Percentiles rank a stretch among this genome's conserved stretches.
Conservation (phyloP, 768 basidiomycete genomes). For the Cyclocybe cylindracea region DNA sequence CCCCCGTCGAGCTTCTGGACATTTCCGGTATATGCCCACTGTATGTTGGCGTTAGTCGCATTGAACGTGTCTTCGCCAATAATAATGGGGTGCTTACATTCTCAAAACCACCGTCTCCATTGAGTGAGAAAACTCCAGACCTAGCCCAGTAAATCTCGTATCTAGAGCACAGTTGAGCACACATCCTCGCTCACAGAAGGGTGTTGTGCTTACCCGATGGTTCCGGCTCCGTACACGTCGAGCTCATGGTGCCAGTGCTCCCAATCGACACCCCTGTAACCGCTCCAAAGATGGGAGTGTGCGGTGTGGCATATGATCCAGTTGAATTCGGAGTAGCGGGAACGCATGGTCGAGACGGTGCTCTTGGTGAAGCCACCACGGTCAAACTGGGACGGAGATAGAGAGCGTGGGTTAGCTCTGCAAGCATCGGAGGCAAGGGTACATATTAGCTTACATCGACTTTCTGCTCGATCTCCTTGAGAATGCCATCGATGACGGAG, state of each 20-base stretch:
- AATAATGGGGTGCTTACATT: slow-evolving; percentile 2
- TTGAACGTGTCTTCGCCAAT: too few species aligned
- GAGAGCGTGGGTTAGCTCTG: neutral
- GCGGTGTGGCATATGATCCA: slow-evolving; percentile 10
- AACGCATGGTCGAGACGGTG: neutral
- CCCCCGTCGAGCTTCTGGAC: too few species aligned
- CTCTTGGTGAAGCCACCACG: neutral
- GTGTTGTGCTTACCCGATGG: slow-evolving; percentile 5
- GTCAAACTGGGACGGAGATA: neutral
- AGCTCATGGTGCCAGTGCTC: slow-evolving; percentile 13
- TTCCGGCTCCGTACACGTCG: slow-evolving; percentile 8
- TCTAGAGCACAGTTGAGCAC: neutral
- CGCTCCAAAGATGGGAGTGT: slow-evolving; percentile 3
- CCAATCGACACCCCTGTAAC: slow-evolving; percentile 5
- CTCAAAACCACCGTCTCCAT: slow-evolving; percentile 11
- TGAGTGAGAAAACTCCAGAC: slow-evolving; percentile 1
- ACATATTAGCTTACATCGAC: neutral
- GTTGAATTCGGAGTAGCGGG: slow-evolving; percentile 4
- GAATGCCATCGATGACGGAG: neutral
- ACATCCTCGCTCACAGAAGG: neutral
- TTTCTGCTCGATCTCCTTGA: neutral
- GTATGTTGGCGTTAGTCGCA: too few species aligned
- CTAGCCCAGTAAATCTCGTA: slow-evolving; percentile 10
- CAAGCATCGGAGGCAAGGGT: neutral
- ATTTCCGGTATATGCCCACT: too few species aligned